Conservation (phyloP, 805 yeast species). For the Yamadazyma nakazawae region DNA sequence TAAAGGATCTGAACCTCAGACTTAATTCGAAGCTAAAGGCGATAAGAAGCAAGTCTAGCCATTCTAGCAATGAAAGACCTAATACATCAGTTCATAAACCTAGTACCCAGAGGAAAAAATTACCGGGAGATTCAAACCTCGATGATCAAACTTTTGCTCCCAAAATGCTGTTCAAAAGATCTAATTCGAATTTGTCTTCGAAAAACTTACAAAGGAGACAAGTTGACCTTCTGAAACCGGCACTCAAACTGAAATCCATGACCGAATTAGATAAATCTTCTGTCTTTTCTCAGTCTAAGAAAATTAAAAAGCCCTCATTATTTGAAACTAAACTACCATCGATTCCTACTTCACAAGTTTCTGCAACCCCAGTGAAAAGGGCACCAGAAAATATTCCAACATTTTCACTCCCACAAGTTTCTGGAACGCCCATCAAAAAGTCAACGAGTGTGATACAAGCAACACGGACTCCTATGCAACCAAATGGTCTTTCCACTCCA, state of each 20-base stretch:
- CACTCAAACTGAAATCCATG: constrained; percentile 8
- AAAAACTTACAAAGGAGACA: constrained; percentile 37
- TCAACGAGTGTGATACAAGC: not conserved
- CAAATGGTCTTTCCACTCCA: not conserved
- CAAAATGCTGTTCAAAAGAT: constrained; percentile 33
- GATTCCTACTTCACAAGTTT: constrained; percentile 19
- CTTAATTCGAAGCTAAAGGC: constrained; percentile 12
- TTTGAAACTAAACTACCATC: not conserved
- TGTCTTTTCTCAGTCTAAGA: constrained; percentile 16
- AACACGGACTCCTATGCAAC: not conserved
- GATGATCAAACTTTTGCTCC: constrained; percentile 26
- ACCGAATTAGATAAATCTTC: constrained; percentile 5
- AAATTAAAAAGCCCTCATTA: constrained; percentile 11
- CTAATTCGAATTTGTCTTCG: constrained; percentile 39
- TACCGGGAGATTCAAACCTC: not conserved
- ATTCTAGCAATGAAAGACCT: too few species aligned
- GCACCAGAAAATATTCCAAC: not conserved
- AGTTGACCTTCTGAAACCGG: constrained; percentile 32
- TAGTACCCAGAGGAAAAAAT: constrained; percentile 2
- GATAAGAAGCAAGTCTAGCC: constrained; percentile 2
- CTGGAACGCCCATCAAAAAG: not conserved
- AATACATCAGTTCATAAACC: not conserved
- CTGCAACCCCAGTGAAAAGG: constrained; percentile 25
- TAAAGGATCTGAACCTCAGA: constrained; percentile 47
- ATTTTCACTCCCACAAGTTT: not conserved